These are phyloP conservation scores for Mycena kentingensis DNA, from an alignment of 768 basidiomycete species.

Conservation along the genomic window DNA sequence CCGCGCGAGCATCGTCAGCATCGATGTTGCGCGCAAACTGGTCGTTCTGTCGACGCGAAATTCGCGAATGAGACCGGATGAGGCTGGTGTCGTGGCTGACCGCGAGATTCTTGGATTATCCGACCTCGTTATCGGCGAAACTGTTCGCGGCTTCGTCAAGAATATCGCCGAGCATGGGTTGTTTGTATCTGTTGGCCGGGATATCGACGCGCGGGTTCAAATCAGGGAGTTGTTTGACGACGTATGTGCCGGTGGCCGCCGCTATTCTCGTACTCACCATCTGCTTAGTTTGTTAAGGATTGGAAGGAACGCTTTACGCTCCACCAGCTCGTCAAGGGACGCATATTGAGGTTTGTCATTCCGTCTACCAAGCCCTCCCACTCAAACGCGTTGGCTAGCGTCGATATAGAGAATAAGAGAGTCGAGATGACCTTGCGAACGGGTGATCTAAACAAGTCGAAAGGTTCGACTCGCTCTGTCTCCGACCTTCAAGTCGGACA, in stretches of 20 bases:
- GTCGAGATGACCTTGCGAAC: conserved; percentile 91
- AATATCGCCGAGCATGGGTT: conserved; percentile 84
- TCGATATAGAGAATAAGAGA: conserved; percentile 70
- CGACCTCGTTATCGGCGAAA: conserved; percentile 71
- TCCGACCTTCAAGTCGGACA: conserved; percentile 74
- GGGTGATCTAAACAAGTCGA: conserved; percentile 48
- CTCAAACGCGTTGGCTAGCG: conserved; percentile 42
- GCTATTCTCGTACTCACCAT: conserved; percentile 5
- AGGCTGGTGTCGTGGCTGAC: conserved; percentile 55
- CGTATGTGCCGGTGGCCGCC: conserved; percentile 41
- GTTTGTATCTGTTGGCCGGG: conserved; percentile 82
- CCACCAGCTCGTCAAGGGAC: conserved; percentile 86
- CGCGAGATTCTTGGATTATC: conserved; percentile 62
- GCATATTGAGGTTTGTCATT: conserved; percentile 68
- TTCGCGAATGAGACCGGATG: conserved; percentile 65
- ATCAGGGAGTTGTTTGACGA: conserved; percentile 94
- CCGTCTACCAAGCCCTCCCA: not conserved
- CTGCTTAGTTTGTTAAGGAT: conserved; percentile 83
- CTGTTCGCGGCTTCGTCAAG: conserved; percentile 88
- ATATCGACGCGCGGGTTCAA: conserved; percentile 89
- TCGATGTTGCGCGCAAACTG: conserved; percentile 67
- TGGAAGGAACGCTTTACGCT: conserved; percentile 83
- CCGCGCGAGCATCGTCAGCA: conserved; percentile 67
- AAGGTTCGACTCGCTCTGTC: conserved; percentile 41
- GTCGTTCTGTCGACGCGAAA: conserved; percentile 79